These are phyloP conservation scores for Escallonia rubra DNA, from an alignment of 129 eudicot genomes.

Conservation along the genomic window DNA sequence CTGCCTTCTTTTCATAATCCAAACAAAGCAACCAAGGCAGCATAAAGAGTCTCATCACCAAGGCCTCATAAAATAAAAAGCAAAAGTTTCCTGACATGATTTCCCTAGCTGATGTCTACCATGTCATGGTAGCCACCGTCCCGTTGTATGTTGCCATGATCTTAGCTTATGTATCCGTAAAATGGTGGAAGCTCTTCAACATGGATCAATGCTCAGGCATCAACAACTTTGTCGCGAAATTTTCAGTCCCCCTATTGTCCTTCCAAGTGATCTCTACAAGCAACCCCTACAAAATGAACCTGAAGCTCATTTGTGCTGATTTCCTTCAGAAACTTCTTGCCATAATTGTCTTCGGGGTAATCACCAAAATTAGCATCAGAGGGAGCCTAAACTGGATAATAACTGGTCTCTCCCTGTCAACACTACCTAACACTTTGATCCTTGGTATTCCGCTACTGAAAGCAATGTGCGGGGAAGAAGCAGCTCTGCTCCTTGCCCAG, in stretches of 20 bases:
- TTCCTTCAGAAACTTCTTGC: conserved; percentile 62
- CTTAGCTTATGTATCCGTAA: conserved; percentile 53
- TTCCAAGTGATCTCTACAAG: conserved; percentile 58
- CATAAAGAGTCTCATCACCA: conserved; percentile 25
- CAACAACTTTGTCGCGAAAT: conserved; percentile 74
- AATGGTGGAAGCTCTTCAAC: conserved; percentile 60
- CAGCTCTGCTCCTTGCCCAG: conserved; percentile 50
- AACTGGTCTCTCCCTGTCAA: conserved; percentile 67
- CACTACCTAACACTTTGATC: conserved; percentile 75
- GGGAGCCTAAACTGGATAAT: conserved; percentile 65
- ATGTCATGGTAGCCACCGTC: conserved; percentile 44
- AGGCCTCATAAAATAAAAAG: conserved; percentile 18
- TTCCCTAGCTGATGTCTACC: conserved; percentile 43
- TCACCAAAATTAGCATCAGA: conserved; percentile 44
- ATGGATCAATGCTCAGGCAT: conserved; percentile 68
- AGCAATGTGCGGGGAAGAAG: conserved; percentile 70
- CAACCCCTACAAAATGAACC: conserved; percentile 66
- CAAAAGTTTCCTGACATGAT: conserved; percentile 37
- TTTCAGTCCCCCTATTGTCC: conserved; percentile 69
- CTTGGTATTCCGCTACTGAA: conserved; percentile 65
- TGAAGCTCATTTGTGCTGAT: conserved; percentile 61
- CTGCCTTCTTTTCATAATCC: conserved; percentile 21
- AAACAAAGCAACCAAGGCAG: conserved; percentile 20
- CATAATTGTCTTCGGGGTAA: conserved; percentile 26
- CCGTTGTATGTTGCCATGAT: conserved; percentile 73